Percentiles rank a stretch among this genome's conserved stretches.
phyloP scores from a whole-genome alignment of 164 flowering plant species.

The Vitis cinerea region DNA sequence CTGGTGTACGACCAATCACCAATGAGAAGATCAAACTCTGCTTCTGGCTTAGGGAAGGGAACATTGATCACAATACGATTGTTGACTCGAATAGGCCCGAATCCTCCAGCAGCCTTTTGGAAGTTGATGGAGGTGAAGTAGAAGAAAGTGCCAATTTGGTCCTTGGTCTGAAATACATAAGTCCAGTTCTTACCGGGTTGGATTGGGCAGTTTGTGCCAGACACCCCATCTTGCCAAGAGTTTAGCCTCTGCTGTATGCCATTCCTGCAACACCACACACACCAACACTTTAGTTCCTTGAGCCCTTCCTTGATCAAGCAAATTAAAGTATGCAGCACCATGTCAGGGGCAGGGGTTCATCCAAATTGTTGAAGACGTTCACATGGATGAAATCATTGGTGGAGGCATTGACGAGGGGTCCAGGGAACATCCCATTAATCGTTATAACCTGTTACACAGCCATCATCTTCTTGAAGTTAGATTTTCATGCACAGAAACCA shows the following conservation, averaged over 20 bases:
- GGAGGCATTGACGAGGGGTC: conserved; percentile 65
- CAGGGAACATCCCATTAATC: conserved; percentile 72
- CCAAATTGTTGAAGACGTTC: conserved; percentile 59
- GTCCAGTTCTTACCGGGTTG: conserved; percentile 69
- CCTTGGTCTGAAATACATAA: conserved; percentile 59
- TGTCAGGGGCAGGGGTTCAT: conserved; percentile 64
- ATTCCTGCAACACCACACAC: conserved; percentile 42
- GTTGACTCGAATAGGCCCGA: conserved; percentile 67
- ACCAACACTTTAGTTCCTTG: background rate
- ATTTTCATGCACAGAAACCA: background rate
- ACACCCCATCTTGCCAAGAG: conserved; percentile 89
- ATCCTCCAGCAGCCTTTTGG: conserved; percentile 72
- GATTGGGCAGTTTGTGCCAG: conserved; percentile 77
- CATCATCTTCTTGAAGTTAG: background rate
- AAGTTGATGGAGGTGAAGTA: conserved; percentile 66
- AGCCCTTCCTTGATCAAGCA: background rate
- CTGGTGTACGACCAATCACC: conserved; percentile 58
- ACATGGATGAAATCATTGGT: conserved; percentile 56
- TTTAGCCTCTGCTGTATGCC: conserved; percentile 68
- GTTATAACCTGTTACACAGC: conserved; percentile 50
- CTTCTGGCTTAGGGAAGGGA: conserved; percentile 65
- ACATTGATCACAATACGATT: conserved; percentile 51
- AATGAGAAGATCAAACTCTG: conserved; percentile 60
- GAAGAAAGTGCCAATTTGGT: conserved; percentile 69
- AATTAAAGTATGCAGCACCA: conserved; percentile 36